Evolutionary conservation across 2,329 filamentous ascomycete species (phyloP).

Genomic region (Colletotrichum orbiculare): DNA sequence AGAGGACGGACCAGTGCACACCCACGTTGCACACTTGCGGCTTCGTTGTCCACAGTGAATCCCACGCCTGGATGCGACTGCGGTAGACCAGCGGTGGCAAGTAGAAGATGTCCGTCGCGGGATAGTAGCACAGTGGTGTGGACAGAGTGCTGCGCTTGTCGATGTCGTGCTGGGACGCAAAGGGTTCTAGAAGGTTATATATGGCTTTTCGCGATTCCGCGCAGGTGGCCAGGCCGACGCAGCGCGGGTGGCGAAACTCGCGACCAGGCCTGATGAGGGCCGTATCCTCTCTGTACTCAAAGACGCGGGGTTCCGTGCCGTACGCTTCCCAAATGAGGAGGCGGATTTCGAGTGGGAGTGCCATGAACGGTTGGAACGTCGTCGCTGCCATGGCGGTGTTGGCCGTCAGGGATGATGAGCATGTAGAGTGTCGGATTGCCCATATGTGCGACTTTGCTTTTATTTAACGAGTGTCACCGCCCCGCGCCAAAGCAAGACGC

Average conservation of each 20-base stretch:
- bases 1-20: slow-evolving; percentile 30
- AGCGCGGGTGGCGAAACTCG: slow-evolving; percentile 27
- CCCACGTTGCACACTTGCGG: slow-evolving; percentile 26
- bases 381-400: background rate
- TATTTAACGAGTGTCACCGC: no score
- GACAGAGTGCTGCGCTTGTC: slow-evolving; percentile 12
- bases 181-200: slow-evolving; percentile 12
- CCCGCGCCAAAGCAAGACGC: no score
- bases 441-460: no score
- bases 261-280: slow-evolving; percentile 19
- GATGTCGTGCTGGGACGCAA: slow-evolving; percentile 23
- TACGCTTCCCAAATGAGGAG: slow-evolving; percentile 29
- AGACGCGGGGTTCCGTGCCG: slow-evolving; percentile 12
- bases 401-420: background rate
- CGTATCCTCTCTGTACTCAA: slow-evolving; percentile 31
- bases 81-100: slow-evolving; percentile 31
- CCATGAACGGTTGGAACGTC: slow-evolving; percentile 18
- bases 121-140: background rate
- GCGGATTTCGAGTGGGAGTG: slow-evolving; percentile 29
- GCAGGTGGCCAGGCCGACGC: slow-evolving; percentile 15
- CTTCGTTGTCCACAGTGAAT: slow-evolving; percentile 30
- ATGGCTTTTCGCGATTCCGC: slow-evolving; percentile 22
- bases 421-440: no score
- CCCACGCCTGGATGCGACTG: slow-evolving; percentile 29
- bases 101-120: slow-evolving; percentile 23